Evolutionary conservation across 768 basidiomycete species (phyloP), one percentile per base, ranked within the genome.

Genomic region (Termitomyces sp.): DNA sequence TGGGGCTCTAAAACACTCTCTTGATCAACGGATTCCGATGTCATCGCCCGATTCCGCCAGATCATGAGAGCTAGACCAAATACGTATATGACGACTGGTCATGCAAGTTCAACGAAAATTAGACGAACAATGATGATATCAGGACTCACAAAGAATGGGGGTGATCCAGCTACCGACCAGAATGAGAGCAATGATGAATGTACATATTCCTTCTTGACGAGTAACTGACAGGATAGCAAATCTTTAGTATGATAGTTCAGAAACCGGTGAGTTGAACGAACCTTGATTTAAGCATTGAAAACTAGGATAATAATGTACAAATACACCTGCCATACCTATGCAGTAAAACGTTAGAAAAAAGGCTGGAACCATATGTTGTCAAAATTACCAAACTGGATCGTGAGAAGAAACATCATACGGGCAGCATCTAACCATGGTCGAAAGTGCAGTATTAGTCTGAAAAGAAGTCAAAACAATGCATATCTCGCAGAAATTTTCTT

Each of bases 381-480:
- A 32, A 40, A 70, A 72, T n/a, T 64, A 84, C 85, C 81, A 17
- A 79, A 69, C 57, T 87, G 84, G 31, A 69, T 67, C 12, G 78
- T 45, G 9, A 83, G 60, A 20, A 87, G 69, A 50, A 83, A 74
- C 32, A 79, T 52, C 32, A 86, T 66, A 36, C 84, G 78, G 11
- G 82, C 80, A 1, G 74, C 76, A 65, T 87, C 86, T 4, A 86
- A 67, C 83, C 83, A 86, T 14, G 72, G 66, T 43, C 83, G 76
- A 52, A 85, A 86, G 45, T 71, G 61, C 2, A 81, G 67, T 40
- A 84, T 66, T 31, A 85, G 71, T 61, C 84, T 85, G 47, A 4
- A n/a, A 34, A 42, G 38, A 31, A 49, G 15, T 31, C 31, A 57
- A 50, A 31, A 50, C 40, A 43, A 48, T 56, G 59, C 59, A 61